A percentile compares a stretch with the other conserved stretches of the same genome.
Evolutionary conservation across 345 rosid genomes (phyloP).

Genomic region (Syzygium grande): DNA sequence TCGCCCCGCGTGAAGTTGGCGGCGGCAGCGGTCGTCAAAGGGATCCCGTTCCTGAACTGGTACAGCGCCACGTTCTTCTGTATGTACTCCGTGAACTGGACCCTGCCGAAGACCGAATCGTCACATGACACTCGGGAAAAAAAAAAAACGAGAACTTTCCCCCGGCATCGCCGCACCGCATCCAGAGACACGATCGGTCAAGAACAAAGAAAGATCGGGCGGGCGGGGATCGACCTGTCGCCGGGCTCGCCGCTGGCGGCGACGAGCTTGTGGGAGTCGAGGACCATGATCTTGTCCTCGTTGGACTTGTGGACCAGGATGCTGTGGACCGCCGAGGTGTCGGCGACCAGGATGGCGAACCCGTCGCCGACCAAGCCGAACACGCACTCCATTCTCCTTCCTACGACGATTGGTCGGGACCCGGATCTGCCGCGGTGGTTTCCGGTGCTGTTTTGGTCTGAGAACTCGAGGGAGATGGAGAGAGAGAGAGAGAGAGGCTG

Average conservation of each 20-base stretch:
- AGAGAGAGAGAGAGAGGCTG: not conserved
- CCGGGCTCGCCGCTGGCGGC: slow-evolving; percentile 99
- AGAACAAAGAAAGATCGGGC: not conserved
- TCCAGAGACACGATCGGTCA: not conserved
- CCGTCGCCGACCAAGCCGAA: slow-evolving; percentile 90
- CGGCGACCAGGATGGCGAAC: slow-evolving; percentile 77
- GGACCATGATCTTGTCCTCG: slow-evolving; percentile 95
- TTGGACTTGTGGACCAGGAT: slow-evolving; percentile 86
- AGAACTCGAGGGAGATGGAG: not conserved
- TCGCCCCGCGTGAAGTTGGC: slow-evolving; percentile 92
- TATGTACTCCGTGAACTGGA: slow-evolving; percentile 92
- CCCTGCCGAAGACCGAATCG: slow-evolving; percentile 24
- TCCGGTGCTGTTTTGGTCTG: not conserved
- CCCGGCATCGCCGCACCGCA: not conserved
- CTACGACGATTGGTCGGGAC: not conserved
- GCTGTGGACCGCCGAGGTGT: slow-evolving; percentile 88
- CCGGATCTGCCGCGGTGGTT: not conserved
- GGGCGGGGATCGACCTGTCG: slow-evolving; percentile 42
- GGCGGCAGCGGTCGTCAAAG: slow-evolving; percentile 83
- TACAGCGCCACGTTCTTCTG: slow-evolving; percentile 95
- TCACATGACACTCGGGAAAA: not conserved
- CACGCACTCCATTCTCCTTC: slow-evolving; percentile 69
- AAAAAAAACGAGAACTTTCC: not conserved
- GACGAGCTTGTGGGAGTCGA: slow-evolving; percentile 90
- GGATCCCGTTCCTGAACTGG: slow-evolving; percentile 89